Evolutionary conservation across 192 early-diverging fungal species (phyloP).

Genomic region (Dispira parvispora): DNA sequence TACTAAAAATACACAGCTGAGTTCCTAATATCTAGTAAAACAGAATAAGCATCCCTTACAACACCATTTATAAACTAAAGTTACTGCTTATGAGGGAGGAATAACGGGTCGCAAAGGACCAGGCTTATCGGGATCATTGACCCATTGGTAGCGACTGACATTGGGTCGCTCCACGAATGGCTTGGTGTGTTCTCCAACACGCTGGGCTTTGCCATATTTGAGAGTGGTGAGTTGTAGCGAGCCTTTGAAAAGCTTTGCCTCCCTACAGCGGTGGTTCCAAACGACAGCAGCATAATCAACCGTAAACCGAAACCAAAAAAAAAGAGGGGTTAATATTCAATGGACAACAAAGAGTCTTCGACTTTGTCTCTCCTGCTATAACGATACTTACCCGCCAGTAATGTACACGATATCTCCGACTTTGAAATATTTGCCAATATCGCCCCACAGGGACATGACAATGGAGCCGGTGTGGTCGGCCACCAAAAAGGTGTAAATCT

Average conservation of each 20-base stretch:
- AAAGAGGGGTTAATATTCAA: no score
- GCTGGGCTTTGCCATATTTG: constrained; percentile 31
- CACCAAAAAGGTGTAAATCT: constrained; percentile 37
- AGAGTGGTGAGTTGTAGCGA: constrained; percentile 31
- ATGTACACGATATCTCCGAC: constrained; percentile 44
- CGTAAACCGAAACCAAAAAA: no score
- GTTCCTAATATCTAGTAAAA: no score
- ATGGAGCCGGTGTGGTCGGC: constrained; percentile 43
- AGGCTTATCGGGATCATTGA: constrained; percentile 17
- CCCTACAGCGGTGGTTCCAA: constrained; percentile 19
- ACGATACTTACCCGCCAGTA: constrained; percentile 18
- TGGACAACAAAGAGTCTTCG: no score
- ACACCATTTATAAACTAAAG: no score
- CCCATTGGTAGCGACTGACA: constrained; percentile 26
- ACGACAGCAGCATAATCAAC: no score
- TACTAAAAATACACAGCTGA: no score
- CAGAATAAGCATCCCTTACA: no score
- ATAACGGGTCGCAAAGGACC: not conserved
- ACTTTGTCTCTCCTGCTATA: not conserved
- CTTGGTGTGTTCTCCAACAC: constrained; percentile 37
- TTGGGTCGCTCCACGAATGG: constrained; percentile 26
- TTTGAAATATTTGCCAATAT: constrained; percentile 28
- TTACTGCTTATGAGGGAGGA: no score
- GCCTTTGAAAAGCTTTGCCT: constrained; percentile 34
- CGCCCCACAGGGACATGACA: constrained; percentile 36